phyloP scores from a whole-genome alignment of 75 land plant genomes.

The Cupressus sempervirens region DNA sequence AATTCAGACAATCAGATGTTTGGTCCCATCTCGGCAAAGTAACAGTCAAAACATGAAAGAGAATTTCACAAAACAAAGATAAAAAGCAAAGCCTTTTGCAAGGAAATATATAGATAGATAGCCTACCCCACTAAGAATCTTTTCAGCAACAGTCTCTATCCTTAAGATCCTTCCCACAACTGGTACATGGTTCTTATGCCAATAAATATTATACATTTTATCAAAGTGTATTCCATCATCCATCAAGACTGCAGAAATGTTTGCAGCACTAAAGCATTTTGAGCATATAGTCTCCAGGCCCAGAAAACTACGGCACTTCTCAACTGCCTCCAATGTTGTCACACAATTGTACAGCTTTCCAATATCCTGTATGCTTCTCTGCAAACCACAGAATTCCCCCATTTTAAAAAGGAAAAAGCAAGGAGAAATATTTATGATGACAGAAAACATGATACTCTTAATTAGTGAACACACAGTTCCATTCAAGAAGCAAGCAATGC shows the following conservation, averaged over 20 bases:
- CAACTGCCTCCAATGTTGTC: slow-evolving; percentile 48
- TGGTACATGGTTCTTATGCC: slow-evolving; percentile 67
- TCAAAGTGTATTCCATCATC: slow-evolving; percentile 87
- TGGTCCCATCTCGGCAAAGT: background rate
- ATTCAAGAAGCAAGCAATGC: background rate
- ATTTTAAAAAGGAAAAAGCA: background rate
- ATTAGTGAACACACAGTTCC: background rate
- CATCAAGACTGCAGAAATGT: slow-evolving; percentile 66
- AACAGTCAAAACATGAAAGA: background rate
- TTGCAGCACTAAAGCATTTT: slow-evolving; percentile 71
- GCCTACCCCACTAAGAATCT: slow-evolving; percentile 69
- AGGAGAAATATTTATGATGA: background rate
- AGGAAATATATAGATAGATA: background rate
- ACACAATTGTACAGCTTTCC: slow-evolving; percentile 68
- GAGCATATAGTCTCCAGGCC: slow-evolving; percentile 48
- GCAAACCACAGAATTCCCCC: slow-evolving; percentile 15
- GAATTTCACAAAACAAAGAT: background rate
- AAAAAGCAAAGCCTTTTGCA: background rate
- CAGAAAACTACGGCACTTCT: slow-evolving; percentile 36
- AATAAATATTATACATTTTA: slow-evolving; percentile 63
- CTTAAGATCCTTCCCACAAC: slow-evolving; percentile 71
- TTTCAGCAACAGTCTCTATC: slow-evolving; percentile 81
- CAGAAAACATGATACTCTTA: slow-evolving; percentile 4
- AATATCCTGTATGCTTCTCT: slow-evolving; percentile 87
- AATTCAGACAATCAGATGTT: background rate